These are phyloP conservation scores for Byssochlamys sp. DNA, from an alignment of 2,329 filamentous ascomycete genomes.

Conservation along the genomic window DNA sequence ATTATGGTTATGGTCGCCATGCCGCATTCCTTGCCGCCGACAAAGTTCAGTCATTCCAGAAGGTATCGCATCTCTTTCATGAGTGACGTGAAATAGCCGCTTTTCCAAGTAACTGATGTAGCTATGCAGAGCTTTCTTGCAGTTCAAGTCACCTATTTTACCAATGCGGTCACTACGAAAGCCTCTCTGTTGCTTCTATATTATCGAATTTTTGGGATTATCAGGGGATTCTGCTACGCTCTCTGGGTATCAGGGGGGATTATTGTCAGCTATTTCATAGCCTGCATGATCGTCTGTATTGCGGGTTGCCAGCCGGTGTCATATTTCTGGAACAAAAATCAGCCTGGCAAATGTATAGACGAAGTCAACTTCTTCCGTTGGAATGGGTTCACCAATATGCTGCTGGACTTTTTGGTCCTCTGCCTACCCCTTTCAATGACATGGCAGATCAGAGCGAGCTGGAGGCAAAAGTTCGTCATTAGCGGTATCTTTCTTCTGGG, in stretches of 20 bases:
- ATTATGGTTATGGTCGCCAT: conserved; percentile 12
- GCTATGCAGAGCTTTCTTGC: conserved; percentile 14
- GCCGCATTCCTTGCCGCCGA: conserved; percentile 5
- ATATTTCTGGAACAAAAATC: conserved; percentile 13
- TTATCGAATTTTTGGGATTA: conserved; percentile 19
- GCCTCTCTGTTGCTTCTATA: conserved; percentile 18
- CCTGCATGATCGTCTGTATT: conserved; percentile 11
- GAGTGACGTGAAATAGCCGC: not conserved
- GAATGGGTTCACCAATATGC: conserved; percentile 17
- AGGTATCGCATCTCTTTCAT: conserved; percentile 8
- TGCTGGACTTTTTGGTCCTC: conserved; percentile 17
- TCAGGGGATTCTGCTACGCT: conserved; percentile 13
- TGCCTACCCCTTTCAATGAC: conserved; percentile 20
- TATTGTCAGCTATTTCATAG: conserved; percentile 13
- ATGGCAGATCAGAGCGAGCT: conserved; percentile 13
- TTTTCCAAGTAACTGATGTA: not conserved
- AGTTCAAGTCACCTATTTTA: conserved; percentile 15
- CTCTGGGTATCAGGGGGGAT: conserved; percentile 10
- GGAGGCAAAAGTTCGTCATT: conserved; percentile 15
- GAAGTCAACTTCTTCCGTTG: conserved; percentile 15
- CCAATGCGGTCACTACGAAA: conserved; percentile 18
- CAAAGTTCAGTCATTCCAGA: conserved; percentile 10
- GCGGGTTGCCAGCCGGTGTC: conserved; percentile 14
- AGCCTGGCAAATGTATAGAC: conserved; percentile 13
- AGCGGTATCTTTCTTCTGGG: conserved; percentile 16